Base-by-base conservation (phyloP, 805 yeast genomes). In the Naumovozyma castellii region DNA sequence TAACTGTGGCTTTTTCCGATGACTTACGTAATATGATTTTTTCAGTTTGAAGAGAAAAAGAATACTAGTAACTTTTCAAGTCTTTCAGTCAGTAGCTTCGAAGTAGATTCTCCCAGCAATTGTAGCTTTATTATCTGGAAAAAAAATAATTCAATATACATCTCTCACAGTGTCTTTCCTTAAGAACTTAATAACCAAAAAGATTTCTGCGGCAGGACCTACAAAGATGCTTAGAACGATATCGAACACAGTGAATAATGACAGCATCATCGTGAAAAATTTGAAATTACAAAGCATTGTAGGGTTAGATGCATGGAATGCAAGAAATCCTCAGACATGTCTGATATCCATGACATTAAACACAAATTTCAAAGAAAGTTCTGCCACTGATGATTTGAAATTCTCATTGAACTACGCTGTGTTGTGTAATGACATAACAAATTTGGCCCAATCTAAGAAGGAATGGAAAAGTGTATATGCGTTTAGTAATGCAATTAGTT, bases 321-420 rank as follows among this genome's bases (percentile, higher is more conserved):
- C 81, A 40, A 72, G 75, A 3, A 71, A 70, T 6, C 71, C 80
- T 2, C 94, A 84, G 51, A 85, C 86, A 3, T 68, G 84, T 18
- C 54, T 64, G 2, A 66, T 84, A 5, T 72, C 82, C 9, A 68
- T 84, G 18, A 67, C 69, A 34, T 70, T 84, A 45, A 64, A 65
- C 27, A 83, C 95, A 0, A 76, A 78, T 50, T 81, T 88, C 51
- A 67, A 72, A 18, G 66, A 72, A 40, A 88, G 95, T n/a, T 77
- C 90, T n/a, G 61, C 64, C 10, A 75, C 79, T 0, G 97, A 90
- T 61, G 90, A 88, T 54, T 68, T 90, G 49, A 73, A 76, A 43
- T 76, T 82, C 52, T 82, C 96, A 4, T 72, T 90, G 46, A 90
- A 90, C 61, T 90, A 90, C 60, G 97, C 95, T 2, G 87, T 78